Conservation (phyloP, 768 basidiomycete species). For the Chlorophyllum brunneum region DNA sequence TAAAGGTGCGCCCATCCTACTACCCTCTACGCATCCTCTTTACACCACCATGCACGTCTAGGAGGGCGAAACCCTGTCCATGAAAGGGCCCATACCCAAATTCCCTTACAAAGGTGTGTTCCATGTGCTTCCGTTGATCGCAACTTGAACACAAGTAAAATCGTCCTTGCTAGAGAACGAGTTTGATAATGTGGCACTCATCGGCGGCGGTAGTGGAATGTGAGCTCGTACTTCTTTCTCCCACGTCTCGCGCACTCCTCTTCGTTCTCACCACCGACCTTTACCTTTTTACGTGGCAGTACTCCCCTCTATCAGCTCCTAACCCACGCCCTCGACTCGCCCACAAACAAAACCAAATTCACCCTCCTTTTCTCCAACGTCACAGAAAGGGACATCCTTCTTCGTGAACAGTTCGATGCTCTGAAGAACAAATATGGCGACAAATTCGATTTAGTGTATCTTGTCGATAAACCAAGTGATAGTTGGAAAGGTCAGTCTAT, state of each 20-base stretch:
- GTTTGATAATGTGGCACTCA: slow-evolving; percentile 81
- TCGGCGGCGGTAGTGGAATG: slow-evolving; percentile 95
- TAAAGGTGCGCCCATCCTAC: slow-evolving; percentile 45
- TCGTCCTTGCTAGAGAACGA: slow-evolving; percentile 54
- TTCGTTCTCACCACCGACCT: slow-evolving; percentile 7
- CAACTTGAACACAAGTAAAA: neutral
- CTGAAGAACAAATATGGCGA: slow-evolving; percentile 66
- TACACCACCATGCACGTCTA: slow-evolving; percentile 12
- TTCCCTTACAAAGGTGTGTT: slow-evolving; percentile 74
- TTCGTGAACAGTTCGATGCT: slow-evolving; percentile 71
- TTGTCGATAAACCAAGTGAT: slow-evolving; percentile 70
- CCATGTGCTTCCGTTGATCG: neutral
- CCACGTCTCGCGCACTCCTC: neutral
- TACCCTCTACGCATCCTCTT: neutral
- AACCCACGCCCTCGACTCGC: slow-evolving; percentile 65
- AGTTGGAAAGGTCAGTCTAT: slow-evolving; percentile 49
- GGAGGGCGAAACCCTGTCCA: slow-evolving; percentile 74
- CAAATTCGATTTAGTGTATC: slow-evolving; percentile 79
- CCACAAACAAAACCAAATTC: slow-evolving; percentile 89
- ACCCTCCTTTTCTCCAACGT: slow-evolving; percentile 90
- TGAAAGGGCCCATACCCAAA: slow-evolving; percentile 92
- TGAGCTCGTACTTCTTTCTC: slow-evolving; percentile 29
- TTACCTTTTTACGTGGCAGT: slow-evolving; percentile 29
- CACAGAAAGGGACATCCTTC: slow-evolving; percentile 85
- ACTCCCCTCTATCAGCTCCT: slow-evolving; percentile 85